Conservation (phyloP, 2,329 filamentous ascomycete species). For the Incumbomyces delicatus region DNA sequence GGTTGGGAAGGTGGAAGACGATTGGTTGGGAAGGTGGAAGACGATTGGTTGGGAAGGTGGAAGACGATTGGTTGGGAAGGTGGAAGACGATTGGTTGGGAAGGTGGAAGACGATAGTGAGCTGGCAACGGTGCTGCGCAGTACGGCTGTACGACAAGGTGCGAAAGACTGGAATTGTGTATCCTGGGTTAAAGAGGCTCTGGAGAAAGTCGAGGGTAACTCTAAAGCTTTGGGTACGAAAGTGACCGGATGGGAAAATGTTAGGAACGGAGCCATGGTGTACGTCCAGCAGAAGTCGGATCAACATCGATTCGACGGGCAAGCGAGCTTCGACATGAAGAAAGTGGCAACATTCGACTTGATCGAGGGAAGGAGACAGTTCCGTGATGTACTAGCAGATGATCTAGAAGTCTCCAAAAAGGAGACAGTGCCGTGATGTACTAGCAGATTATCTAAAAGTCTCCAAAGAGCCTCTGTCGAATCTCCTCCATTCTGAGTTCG, state of each 20-base stretch:
- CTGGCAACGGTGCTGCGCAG: slow-evolving; percentile 24
- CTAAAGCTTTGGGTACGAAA: slow-evolving; percentile 24
- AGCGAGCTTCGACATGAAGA: slow-evolving; percentile 24
- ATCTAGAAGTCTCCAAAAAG: slow-evolving; percentile 27
- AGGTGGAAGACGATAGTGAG: slow-evolving; percentile 22
- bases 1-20: too few relatives aligned
- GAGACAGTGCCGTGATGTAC: slow-evolving; percentile 1
- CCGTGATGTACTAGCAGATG: slow-evolving; percentile 5
- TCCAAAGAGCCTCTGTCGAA: slow-evolving; percentile 29
- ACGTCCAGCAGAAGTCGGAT: slow-evolving; percentile 30
- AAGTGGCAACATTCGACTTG: slow-evolving; percentile 30
- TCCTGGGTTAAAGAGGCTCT: slow-evolving; percentile 36
- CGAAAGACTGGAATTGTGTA: slow-evolving; percentile 36
- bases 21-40: too few relatives aligned
- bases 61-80: too few relatives aligned
- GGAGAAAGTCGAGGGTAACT: slow-evolving; percentile 22
- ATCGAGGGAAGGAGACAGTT: slow-evolving; percentile 23
- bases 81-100: too few relatives aligned
- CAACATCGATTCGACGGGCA: slow-evolving; percentile 32
- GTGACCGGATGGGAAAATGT: slow-evolving; percentile 27
- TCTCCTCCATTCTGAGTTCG: slow-evolving; percentile 30
- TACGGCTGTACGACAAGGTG: slow-evolving; percentile 24
- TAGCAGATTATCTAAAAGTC: slow-evolving; percentile 19
- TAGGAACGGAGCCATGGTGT: slow-evolving; percentile 29
- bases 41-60: too few relatives aligned